phyloP scores from a whole-genome alignment of 768 basidiomycete species.

The Boletales sp. region DNA sequence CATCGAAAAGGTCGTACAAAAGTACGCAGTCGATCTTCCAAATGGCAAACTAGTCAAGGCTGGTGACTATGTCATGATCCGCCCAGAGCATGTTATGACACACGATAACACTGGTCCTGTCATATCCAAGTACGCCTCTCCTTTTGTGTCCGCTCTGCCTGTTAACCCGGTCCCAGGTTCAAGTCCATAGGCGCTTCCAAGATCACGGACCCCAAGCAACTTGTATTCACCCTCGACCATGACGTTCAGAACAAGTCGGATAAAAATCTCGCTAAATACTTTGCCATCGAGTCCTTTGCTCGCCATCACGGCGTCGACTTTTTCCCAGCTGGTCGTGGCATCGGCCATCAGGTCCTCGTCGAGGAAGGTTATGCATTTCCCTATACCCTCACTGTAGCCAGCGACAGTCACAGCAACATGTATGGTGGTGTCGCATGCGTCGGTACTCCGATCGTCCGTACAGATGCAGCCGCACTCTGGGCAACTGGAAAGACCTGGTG shows the following conservation, averaged over 20 bases:
- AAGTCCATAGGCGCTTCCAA: conserved; percentile 88
- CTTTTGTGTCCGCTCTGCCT: not conserved
- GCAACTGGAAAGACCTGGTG: conserved; percentile 99
- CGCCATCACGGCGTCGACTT: conserved; percentile 85
- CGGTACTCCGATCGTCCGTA: conserved; percentile 95
- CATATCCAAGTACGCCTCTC: conserved; percentile 77
- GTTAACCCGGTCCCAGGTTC: conserved; percentile 55
- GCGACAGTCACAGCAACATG: conserved; percentile 98
- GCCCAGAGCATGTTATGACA: conserved; percentile 97
- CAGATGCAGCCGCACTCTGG: conserved; percentile 94
- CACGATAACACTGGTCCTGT: conserved; percentile 99
- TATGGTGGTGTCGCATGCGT: conserved; percentile 98
- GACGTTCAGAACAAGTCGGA: conserved; percentile 94
- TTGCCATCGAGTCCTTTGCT: conserved; percentile 87
- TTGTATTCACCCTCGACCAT: conserved; percentile 96
- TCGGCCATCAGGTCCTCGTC: conserved; percentile 95
- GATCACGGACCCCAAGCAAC: conserved; percentile 76
- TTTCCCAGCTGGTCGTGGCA: conserved; percentile 95
- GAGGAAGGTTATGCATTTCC: conserved; percentile 99
- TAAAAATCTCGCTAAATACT: conserved; percentile 91
- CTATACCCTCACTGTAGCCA: conserved; percentile 90
- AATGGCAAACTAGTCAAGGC: conserved; percentile 77
- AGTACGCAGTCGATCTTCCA: conserved; percentile 89
- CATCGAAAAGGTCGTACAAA: conserved; percentile 97
- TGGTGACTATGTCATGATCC: conserved; percentile 99